Percentiles rank a stretch among this genome's conserved stretches.
Conservation (phyloP, 345 rosid genomes). For the Eucalyptus tenuipes region DNA sequence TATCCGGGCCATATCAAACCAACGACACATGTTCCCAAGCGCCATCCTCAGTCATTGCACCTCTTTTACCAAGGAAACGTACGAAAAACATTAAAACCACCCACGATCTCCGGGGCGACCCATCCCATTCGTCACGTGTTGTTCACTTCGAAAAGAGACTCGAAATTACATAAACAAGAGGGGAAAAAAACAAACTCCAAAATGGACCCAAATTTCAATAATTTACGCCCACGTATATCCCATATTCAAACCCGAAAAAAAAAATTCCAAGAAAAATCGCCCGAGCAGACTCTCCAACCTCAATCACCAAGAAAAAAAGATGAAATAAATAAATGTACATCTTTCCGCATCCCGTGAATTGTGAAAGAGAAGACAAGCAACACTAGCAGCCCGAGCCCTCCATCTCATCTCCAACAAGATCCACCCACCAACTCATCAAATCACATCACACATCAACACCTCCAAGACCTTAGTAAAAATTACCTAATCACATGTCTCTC, state of each 20-base stretch:
- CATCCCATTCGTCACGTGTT: not conserved
- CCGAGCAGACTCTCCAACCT: not conserved
- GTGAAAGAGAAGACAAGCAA: not conserved
- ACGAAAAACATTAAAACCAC: not conserved
- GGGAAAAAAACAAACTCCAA: not conserved
- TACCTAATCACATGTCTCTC: not conserved
- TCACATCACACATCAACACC: not conserved
- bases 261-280: not conserved
- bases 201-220: not conserved
- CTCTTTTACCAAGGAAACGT: not conserved
- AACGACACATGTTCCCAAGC: not conserved
- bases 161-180: not conserved
- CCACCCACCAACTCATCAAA: not conserved
- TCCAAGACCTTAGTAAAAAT: not conserved
- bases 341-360: not conserved
- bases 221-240: not conserved
- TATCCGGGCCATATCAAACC: not conserved
- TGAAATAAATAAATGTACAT: not conserved
- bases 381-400: not conserved
- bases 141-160: not conserved
- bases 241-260: not conserved
- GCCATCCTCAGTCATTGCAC: not conserved
- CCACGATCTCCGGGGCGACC: not conserved
- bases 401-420: not conserved
- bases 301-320: not conserved